phyloP scores from a whole-genome alignment of 495 filamentous ascomycete species.

The Penicillium turbatum region DNA sequence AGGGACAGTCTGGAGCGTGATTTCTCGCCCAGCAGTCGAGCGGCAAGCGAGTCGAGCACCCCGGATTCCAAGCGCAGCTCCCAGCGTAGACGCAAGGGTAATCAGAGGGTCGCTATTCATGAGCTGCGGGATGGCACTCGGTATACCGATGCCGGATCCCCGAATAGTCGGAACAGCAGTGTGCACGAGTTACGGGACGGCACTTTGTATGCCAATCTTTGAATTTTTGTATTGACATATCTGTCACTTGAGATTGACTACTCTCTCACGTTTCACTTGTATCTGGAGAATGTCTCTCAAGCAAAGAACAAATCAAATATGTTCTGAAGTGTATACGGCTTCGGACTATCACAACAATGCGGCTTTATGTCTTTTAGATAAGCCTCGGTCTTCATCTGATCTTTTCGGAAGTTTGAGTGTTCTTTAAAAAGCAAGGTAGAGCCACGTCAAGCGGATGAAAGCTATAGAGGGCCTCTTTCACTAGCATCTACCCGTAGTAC shows the following conservation, averaged over 20 bases:
- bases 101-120: constrained; percentile 40
- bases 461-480: no score
- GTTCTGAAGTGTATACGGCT: no score
- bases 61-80: constrained; percentile 32
- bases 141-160: constrained; percentile 41
- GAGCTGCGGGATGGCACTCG: constrained; percentile 43
- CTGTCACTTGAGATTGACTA: not conserved
- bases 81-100: constrained; percentile 29
- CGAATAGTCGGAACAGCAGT: constrained; percentile 23
- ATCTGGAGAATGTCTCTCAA: not conserved
- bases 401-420: no score
- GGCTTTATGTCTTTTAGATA: no score
- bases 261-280: not conserved
- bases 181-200: constrained; percentile 47
- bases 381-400: no score
- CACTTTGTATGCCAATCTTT: constrained; percentile 42
- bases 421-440: no score
- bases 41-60: constrained; percentile 36
- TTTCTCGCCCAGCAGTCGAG: constrained; percentile 29
- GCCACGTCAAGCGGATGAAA: no score
- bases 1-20: constrained; percentile 32
- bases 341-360: no score
- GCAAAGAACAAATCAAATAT: not conserved
- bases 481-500: no score
- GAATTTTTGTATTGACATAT: constrained; percentile 1